A percentile compares a stretch with the other conserved stretches of the same genome.
Conservation (phyloP, 1,284 basidiomycete species). For the Vanrija humicola region DNA sequence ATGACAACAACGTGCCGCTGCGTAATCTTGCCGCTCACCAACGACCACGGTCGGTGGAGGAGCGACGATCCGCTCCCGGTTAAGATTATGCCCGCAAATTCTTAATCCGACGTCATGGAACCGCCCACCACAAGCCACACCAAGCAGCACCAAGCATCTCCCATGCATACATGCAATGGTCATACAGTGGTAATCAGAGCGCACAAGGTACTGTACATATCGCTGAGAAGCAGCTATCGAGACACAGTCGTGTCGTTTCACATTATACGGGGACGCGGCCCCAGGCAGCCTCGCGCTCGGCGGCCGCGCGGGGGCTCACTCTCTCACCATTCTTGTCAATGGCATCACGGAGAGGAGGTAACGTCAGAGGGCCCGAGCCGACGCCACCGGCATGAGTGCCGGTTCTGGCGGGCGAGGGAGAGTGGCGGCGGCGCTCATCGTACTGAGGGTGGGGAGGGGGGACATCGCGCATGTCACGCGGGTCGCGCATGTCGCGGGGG, state of each 20-base stretch:
- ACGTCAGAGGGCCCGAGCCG: not conserved
- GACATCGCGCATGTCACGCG: not conserved
- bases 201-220: not conserved
- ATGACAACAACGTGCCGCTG: not conserved
- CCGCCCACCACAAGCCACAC: too few relatives aligned
- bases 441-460: not conserved
- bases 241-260: not conserved
- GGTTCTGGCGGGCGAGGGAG: conserved; percentile 3
- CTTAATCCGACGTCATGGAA: too few relatives aligned
- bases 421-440: not conserved
- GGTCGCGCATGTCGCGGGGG: not conserved
- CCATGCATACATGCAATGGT: not conserved
- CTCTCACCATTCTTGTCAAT: not conserved
- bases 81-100: too few relatives aligned
- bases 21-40: not conserved
- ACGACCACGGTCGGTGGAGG: too few relatives aligned
- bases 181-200: too few relatives aligned
- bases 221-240: not conserved
- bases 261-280: conserved; percentile 3
- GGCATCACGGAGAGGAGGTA: conserved; percentile 4
- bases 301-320: not conserved
- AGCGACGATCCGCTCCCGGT: too few relatives aligned
- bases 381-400: not conserved
- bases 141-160: not conserved
- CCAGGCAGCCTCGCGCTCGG: conserved; percentile 3